Evolutionary conservation across 2,329 filamentous ascomycete genomes (phyloP).

Genomic region (Talaromyces sp.): DNA sequence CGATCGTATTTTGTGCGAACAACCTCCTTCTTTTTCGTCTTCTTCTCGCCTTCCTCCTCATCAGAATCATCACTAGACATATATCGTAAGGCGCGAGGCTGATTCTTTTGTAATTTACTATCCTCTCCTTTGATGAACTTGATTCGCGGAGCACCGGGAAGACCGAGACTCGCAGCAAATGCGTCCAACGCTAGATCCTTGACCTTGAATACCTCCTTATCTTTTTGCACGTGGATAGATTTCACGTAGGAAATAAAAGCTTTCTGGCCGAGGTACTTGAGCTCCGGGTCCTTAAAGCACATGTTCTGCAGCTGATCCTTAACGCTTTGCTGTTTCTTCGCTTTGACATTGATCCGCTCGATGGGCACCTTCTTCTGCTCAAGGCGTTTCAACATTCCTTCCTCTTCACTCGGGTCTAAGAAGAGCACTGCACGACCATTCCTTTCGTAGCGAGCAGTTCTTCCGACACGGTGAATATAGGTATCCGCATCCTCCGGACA

Average conservation of each 20-base stretch:
- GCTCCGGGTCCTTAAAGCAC: constrained; percentile 89
- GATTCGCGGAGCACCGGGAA: constrained; percentile 89
- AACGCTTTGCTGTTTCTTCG: constrained; percentile 86
- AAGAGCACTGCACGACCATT: constrained; percentile 87
- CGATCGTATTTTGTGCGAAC: constrained; percentile 94
- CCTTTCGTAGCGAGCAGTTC: constrained; percentile 89
- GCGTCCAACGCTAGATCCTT: constrained; percentile 80
- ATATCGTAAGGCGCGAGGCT: constrained; percentile 62
- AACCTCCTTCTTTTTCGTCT: constrained; percentile 63
- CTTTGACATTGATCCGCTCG: constrained; percentile 78
- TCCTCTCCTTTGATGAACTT: constrained; percentile 90
- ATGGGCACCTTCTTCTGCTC: constrained; percentile 89
- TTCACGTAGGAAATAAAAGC: constrained; percentile 88
- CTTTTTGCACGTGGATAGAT: constrained; percentile 81
- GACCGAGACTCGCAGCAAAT: constrained; percentile 78
- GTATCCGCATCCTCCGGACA: constrained; percentile 96
- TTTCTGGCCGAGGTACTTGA: constrained; percentile 95
- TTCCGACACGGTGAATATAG: constrained; percentile 93
- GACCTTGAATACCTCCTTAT: constrained; percentile 88
- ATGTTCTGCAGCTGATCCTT: constrained; percentile 84
- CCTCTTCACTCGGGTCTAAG: constrained; percentile 86
- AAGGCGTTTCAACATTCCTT: constrained; percentile 81
- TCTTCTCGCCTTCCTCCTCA: constrained; percentile 47
- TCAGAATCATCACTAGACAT: constrained; percentile 59
- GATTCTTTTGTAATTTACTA: constrained; percentile 83